Percentiles rank a stretch among this genome's conserved stretches.
These are phyloP conservation scores for Cutaneotrichosporon mucoides DNA, from an alignment of 1,284 basidiomycete species.

Conservation along the genomic window DNA sequence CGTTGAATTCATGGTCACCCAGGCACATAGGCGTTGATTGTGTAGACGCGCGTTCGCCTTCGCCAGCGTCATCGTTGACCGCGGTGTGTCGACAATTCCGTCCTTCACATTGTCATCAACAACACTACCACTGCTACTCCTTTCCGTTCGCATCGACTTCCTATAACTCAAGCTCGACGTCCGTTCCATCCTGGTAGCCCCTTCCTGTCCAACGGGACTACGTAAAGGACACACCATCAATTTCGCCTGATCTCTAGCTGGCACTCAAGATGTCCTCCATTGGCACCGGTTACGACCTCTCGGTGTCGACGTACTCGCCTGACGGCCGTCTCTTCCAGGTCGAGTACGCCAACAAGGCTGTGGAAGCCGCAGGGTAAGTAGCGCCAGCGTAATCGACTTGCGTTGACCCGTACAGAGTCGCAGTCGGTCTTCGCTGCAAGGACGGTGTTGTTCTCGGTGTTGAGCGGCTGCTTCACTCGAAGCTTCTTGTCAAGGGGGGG, in stretches of 20 bases:
- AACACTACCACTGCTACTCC: too few relatives aligned
- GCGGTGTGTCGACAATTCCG: too few relatives aligned
- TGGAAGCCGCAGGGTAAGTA: conserved; percentile 88
- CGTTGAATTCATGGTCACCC: too few relatives aligned
- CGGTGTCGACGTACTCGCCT: conserved; percentile 96
- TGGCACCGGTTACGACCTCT: conserved; percentile 97
- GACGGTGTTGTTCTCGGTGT: conserved; percentile 93
- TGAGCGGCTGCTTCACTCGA: conserved; percentile 97
- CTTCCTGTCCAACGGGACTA: too few relatives aligned
- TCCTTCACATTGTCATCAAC: too few relatives aligned
- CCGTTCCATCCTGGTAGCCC: too few relatives aligned
- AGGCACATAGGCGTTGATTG: too few relatives aligned
- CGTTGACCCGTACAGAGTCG: conserved; percentile 59
- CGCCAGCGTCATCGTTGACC: not conserved
- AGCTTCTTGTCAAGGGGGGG: conserved; percentile 86
- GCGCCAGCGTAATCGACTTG: not conserved
- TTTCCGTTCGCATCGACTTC: too few relatives aligned
- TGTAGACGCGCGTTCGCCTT: not conserved
- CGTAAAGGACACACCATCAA: too few relatives aligned
- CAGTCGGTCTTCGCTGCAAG: conserved; percentile 84
- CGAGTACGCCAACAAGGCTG: conserved; percentile 97
- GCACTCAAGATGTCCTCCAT: conserved; percentile 77
- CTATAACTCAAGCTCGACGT: too few relatives aligned
- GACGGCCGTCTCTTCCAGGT: conserved; percentile 99
- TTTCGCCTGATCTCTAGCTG: too few relatives aligned